phyloP scores from a whole-genome alignment of 192 early-diverging fungal genomes.

The Mortierella claussenii region DNA sequence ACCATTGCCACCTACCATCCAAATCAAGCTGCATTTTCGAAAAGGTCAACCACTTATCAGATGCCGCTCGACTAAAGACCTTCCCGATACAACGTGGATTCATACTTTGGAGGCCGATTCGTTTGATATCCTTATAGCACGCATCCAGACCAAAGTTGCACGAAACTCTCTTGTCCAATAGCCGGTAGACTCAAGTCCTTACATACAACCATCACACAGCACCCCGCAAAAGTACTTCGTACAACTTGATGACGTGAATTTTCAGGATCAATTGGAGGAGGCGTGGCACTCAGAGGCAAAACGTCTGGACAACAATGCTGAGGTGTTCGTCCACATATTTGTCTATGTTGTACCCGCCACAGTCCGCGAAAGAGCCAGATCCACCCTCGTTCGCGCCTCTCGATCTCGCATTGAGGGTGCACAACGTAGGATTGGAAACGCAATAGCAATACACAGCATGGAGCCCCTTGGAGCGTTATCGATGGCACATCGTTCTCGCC shows the following conservation, averaged over 20 bases:
- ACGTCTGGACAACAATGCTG: not conserved
- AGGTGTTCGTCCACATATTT: conserved; percentile 2
- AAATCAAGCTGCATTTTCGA: conserved; percentile 5
- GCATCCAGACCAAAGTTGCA: not conserved
- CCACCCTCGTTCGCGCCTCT: not conserved
- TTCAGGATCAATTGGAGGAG: not conserved
- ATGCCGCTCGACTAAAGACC: conserved; percentile 10
- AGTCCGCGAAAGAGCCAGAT: too few species aligned
- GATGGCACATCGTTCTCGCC: not conserved
- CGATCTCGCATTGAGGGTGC: conserved; percentile 1
- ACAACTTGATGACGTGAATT: not conserved
- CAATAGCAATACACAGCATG: not conserved
- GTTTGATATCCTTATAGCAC: not conserved
- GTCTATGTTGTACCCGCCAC: too few species aligned
- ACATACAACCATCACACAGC: conserved; percentile 5
- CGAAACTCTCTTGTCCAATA: not conserved
- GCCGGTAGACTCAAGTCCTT: not conserved
- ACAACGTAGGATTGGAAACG: not conserved
- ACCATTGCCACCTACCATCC: not conserved
- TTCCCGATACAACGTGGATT: not conserved
- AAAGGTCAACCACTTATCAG: conserved; percentile 10
- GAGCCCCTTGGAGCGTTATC: not conserved
- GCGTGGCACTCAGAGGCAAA: conserved; percentile 7
- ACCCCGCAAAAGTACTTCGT: conserved; percentile 6
- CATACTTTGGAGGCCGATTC: not conserved